Base-by-base conservation (phyloP, 208 protist species). In the Acanthamoeba culbertsoni region DNA sequence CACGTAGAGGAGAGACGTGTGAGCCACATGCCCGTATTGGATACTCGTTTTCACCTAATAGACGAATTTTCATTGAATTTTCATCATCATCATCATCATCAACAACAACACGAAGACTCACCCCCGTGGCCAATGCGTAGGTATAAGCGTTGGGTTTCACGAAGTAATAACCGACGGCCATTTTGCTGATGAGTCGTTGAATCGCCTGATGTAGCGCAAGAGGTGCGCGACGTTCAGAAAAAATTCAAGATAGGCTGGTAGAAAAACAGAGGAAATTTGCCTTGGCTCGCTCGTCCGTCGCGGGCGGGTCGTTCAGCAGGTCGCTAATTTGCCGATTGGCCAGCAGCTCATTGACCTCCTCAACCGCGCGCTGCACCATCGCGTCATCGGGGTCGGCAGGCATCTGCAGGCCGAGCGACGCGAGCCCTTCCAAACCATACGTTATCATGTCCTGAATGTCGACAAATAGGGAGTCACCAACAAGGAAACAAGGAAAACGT, bases 11-110 rank as follows among this genome's bases (percentile, higher is more conserved):
- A 73, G 55, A 7, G 84, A 46, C 10, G 84, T 33, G 43, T 73
- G 84, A 7, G 84, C 55, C 26, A 91, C 35, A 35, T 73, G 55
- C 23, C 84, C 84, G 57, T 71, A 68, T 28, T 91, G 6, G 35
- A 91, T 91, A 40, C 55, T 73, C 4, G 28, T 91, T 40, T 71
- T 63, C n/a, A 91, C 53, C 84, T 91, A 53, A 45, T n/a, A 77
- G 0, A 45, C 18, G 37, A 14, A 77, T 35, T 35, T 16, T 20
- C n/a, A 10, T 33, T 86, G 73, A 3, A 53, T 26, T 45, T 26
- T n/a, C 33, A 40, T 2, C 1, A 42, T 14, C 2, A 46, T 16
- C 33, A 40, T 18, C 28, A 63, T 37, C 31, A 86, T 3, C 14
- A 26, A 55, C 23, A 65, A 57, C 6, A 42, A 63, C 0, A 10